Percentiles rank a stretch among this genome's conserved stretches.
phyloP scores from a whole-genome alignment of 2,329 filamentous ascomycete species.

The Biscogniauxia sp. region DNA sequence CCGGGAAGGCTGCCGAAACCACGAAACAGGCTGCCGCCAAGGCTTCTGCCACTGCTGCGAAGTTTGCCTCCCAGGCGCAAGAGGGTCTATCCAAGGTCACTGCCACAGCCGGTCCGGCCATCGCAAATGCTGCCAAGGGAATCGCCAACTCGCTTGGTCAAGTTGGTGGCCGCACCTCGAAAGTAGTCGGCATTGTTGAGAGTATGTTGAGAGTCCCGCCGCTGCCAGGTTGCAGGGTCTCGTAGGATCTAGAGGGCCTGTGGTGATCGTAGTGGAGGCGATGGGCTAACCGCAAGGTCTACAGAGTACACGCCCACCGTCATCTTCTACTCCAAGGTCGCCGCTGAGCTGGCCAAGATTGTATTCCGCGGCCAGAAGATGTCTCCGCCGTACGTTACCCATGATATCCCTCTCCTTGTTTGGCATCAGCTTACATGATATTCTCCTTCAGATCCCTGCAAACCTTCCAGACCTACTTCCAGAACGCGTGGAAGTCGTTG shows the following conservation, averaged over 20 bases:
- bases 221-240: not conserved
- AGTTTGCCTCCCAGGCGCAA: slow-evolving; percentile 64
- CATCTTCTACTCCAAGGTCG: slow-evolving; percentile 90
- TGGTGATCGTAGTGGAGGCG: not conserved
- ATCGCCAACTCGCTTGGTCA: slow-evolving; percentile 66
- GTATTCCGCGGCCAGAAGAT: slow-evolving; percentile 88
- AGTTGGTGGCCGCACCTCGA: slow-evolving; percentile 81
- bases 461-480: slow-evolving; percentile 85
- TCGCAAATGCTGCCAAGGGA: slow-evolving; percentile 69
- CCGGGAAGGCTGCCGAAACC: slow-evolving; percentile 43
- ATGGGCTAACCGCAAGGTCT: slow-evolving; percentile 18
- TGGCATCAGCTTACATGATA: slow-evolving; percentile 10
- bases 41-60: slow-evolving; percentile 41
- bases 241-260: slow-evolving; percentile 1
- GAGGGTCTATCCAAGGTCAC: slow-evolving; percentile 81
- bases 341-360: slow-evolving; percentile 81
- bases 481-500: slow-evolving; percentile 67
- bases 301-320: slow-evolving; percentile 81
- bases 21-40: slow-evolving; percentile 33
- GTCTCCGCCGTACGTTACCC: slow-evolving; percentile 79
- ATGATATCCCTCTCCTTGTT: not conserved
- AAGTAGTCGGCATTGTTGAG: slow-evolving; percentile 76
- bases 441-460: slow-evolving; percentile 59
- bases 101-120: slow-evolving; percentile 74
- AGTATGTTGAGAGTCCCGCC: slow-evolving; percentile 57